phyloP scores from a whole-genome alignment of 2,329 filamentous ascomycete species.

The Alternaria arborescens region DNA sequence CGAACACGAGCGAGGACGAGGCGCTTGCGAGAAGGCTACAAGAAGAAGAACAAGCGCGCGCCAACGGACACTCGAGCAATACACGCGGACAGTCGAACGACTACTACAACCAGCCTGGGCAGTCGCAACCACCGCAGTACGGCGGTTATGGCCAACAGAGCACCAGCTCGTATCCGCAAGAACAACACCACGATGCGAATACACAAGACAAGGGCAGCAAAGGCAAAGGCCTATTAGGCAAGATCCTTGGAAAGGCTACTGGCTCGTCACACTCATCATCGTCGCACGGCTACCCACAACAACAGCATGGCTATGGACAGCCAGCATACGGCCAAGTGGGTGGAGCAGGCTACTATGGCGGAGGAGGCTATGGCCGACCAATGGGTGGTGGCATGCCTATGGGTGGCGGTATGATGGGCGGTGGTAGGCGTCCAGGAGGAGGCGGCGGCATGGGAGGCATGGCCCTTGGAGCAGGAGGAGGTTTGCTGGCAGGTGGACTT shows the following conservation, averaged over 20 bases:
- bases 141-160: conserved; percentile 42
- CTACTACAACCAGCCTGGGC: conserved; percentile 54
- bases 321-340: conserved; percentile 34
- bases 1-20: conserved; percentile 70
- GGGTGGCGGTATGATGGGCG: conserved; percentile 18
- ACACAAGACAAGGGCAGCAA: conserved; percentile 48
- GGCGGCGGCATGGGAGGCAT: conserved; percentile 75
- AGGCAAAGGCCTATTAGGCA: conserved; percentile 58
- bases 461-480: conserved; percentile 81
- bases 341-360: conserved; percentile 21
- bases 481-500: conserved; percentile 79
- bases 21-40: conserved; percentile 79
- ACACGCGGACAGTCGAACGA: conserved; percentile 57
- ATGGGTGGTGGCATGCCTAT: conserved; percentile 52
- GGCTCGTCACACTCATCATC: conserved; percentile 52
- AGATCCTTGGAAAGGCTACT: conserved; percentile 60
- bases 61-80: conserved; percentile 40
- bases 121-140: conserved; percentile 21
- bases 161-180: conserved; percentile 20
- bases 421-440: conserved; percentile 47
- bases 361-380: conserved; percentile 50
- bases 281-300: conserved; percentile 47
- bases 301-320: conserved; percentile 29
- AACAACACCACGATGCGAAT: conserved; percentile 16
- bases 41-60: conserved; percentile 79